A percentile compares a stretch with the other conserved stretches of the same genome.
Conservation (phyloP, 352 stramenopile species). For the Pythium rhizo-oryzae region DNA sequence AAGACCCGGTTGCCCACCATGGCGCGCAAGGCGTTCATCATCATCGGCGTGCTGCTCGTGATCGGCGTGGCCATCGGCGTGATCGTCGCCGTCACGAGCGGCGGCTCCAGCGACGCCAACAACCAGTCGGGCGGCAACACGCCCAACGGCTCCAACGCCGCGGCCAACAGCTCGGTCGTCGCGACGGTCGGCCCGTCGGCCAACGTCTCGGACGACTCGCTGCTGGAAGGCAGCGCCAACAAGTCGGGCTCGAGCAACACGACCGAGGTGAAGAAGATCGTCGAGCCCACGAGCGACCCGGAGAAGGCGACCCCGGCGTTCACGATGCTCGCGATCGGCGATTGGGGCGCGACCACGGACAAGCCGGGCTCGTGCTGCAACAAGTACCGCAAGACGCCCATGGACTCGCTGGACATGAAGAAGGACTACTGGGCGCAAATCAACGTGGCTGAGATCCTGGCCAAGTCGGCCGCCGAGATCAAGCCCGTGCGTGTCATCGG, state of each 20-base stretch:
- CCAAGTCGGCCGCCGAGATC: slow-evolving; percentile 65
- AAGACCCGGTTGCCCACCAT: slow-evolving; percentile 21
- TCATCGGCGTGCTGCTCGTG: slow-evolving; percentile 66
- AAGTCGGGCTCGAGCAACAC: slow-evolving; percentile 36
- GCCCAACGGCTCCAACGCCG: slow-evolving; percentile 9
- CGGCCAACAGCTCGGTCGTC: slow-evolving; percentile 7
- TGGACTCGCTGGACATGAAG: slow-evolving; percentile 85
- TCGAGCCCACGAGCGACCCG: slow-evolving; percentile 63
- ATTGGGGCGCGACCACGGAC: slow-evolving; percentile 86
- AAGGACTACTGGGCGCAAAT: slow-evolving; percentile 89
- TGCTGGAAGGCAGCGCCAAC: slow-evolving; percentile 29
- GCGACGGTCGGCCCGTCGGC: slow-evolving; percentile 15
- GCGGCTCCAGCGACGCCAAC: slow-evolving; percentile 35
- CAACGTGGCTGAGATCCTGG: slow-evolving; percentile 80
- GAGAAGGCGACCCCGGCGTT: slow-evolving; percentile 49
- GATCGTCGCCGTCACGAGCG: slow-evolving; percentile 64
- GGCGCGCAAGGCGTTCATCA: slow-evolving; percentile 67
- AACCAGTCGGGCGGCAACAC: slow-evolving; percentile 10
- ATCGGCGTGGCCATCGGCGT: slow-evolving; percentile 66
- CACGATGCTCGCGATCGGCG: slow-evolving; percentile 85
- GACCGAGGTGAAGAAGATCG: slow-evolving; percentile 20
- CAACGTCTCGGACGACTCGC: slow-evolving; percentile 49
- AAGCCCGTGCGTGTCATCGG: slow-evolving; percentile 75
- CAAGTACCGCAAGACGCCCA: slow-evolving; percentile 84
- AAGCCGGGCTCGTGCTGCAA: slow-evolving; percentile 89